Evolutionary conservation across 2,329 filamentous ascomycete species (phyloP), one percentile per base, ranked within the genome.

Genomic region (Colletotrichum tamarilloi): DNA sequence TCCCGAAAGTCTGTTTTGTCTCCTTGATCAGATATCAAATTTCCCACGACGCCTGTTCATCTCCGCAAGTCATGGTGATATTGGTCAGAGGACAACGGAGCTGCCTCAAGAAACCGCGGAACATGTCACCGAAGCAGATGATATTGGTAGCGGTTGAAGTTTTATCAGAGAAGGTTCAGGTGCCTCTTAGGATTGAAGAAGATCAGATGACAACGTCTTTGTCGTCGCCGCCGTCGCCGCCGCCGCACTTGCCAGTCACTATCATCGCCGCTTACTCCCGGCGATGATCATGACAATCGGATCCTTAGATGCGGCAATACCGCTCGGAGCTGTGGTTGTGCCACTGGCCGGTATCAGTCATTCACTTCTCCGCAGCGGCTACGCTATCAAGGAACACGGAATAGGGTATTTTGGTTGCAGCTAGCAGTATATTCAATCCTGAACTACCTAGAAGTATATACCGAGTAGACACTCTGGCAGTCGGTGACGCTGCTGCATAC

Each of bases 381-480:
- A 49, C 42, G 4, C n/a, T 8, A 30, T 16, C 2, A n/a, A 14
- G 12, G n/a, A 64, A 1, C 3, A 2, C 14, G 8, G 24, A 16
- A 6, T 7, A 9, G 19, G 57, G n/a, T 7, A 4, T 49, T 49
- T 63, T 58, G 69, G 46, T 56, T 62, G 64, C 60, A 69, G 59
- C 56, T 66, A 28, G 64, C 65, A 60, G 68, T 72, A 68, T 66
- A 68, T 73, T 74, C 22, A 68, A 55, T 59, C 35, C 65, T 53
- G 30, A 19, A 53, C 58, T 72, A 68, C 69, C 38, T 68, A 11
- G 65, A 52, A 58, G 52, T 63, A 67, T 68, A 30, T 68, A 56
- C 60, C 59, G 35, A 55, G 42, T 64, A 67, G 72, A 63, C 59
- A 62, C 42, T 62, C 55, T 62, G 32, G 53, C 67, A 69, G 59